phyloP scores from a whole-genome alignment of 768 basidiomycete species.

The Trametes sanguinea region DNA sequence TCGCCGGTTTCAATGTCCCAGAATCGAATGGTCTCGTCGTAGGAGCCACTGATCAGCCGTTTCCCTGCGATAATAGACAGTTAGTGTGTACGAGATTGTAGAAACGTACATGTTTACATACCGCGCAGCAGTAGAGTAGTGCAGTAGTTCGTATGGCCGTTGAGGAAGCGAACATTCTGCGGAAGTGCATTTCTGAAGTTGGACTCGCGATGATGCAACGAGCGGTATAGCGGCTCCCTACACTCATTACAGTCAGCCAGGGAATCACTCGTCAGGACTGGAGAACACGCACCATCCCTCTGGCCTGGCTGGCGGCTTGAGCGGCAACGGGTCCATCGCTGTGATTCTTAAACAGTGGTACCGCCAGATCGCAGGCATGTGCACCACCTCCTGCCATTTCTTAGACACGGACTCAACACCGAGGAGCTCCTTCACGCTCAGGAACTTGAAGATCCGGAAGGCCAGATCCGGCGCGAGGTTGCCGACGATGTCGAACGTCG shows the following conservation, averaged over 20 bases:
- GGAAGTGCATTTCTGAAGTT: conserved; percentile 80
- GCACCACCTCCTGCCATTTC: conserved; percentile 46
- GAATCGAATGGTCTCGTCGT: conserved; percentile 90
- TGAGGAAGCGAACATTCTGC: conserved; percentile 75
- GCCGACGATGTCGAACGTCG: conserved; percentile 82
- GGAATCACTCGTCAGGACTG: neutral
- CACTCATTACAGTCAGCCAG: neutral
- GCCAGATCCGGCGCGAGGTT: conserved; percentile 67
- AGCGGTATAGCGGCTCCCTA: conserved; percentile 73
- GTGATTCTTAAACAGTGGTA: conserved; percentile 76
- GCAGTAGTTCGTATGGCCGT: conserved; percentile 85
- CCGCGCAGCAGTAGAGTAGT: conserved; percentile 74
- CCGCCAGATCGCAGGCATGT: conserved; percentile 75
- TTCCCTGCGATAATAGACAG: conserved; percentile 46
- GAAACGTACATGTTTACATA: conserved; percentile 25
- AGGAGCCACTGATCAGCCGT: conserved; percentile 83
- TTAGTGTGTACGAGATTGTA: neutral
- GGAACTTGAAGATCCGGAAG: conserved; percentile 58
- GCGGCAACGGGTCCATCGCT: conserved; percentile 65
- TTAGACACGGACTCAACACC: conserved; percentile 55
- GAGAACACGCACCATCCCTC: conserved; percentile 65
- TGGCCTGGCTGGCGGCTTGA: conserved; percentile 60
- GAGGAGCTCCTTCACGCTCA: conserved; percentile 64
- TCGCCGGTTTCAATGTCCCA: conserved; percentile 79
- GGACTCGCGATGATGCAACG: conserved; percentile 81